Evolutionary conservation across 495 filamentous ascomycete species (phyloP), one percentile per base, ranked within the genome.

Genomic region (Tuber melanosporum): DNA sequence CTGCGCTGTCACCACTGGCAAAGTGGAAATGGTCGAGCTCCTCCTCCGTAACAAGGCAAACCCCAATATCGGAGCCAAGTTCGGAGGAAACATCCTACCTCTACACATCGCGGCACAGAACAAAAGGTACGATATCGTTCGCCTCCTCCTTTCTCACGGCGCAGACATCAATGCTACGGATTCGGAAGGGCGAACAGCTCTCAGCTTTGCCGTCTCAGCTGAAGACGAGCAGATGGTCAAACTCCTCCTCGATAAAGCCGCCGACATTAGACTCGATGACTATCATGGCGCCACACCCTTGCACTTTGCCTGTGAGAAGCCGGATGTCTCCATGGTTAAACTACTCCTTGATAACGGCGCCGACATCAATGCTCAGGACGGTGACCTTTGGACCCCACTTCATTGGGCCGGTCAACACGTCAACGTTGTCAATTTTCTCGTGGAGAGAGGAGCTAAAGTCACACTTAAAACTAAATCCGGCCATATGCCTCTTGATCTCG

Each of bases 21-120:
- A 83, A 44, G 72, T 77, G 20, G 43, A 77, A 22, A 73, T 86
- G 36, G 71, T 80, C 19, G 71, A 77, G 22, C 42, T 82, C 7
- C 74, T 86, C 22, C 71, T 86, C 14, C 75, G 84, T n/a, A 81
- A 80, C 62, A 81, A 78, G 3, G 83, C 85, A 1, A 71, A 81
- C 10, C 73, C 79, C 6, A 73, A 84, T 8, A 71, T 57, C 14
- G 14, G 36, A 66, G 26, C 26, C 57, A 66, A 66, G 57, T 66
- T 36, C 14, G 57, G 26, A 32, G 26, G 17, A 4, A 5, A 17
- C 57, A 66, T 6, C 57, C 15, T 36, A 19, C 26, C 57, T 19
- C 26, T 66, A 7, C 57, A 66, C 26, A 66, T 36, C 57, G 57
- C 57, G 1, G 57, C 57, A 12, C 12, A 36, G 57, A 66, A 66